Percentiles rank a stretch among this genome's conserved stretches.
phyloP scores from a whole-genome alignment of 31 red algal genomes.

The Asparagopsis taxiformis region DNA sequence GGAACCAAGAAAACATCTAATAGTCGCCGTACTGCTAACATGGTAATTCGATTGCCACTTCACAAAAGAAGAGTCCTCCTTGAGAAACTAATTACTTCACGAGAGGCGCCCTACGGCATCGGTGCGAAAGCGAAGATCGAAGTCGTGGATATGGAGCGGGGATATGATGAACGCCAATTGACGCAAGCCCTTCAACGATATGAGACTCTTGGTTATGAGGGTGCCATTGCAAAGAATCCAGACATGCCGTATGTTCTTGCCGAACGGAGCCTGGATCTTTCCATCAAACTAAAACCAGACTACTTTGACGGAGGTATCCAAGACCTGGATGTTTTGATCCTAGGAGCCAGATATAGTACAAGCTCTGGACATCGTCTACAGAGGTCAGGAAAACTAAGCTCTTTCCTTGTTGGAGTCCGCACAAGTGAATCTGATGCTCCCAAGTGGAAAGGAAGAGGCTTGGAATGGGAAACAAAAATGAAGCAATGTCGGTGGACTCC shows the following conservation, averaged over 20 bases:
- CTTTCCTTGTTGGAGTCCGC: conserved; percentile 79
- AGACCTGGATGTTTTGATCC: conserved; percentile 83
- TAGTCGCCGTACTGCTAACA: conserved; percentile 42
- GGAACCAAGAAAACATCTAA: not conserved
- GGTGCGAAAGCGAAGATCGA: conserved; percentile 41
- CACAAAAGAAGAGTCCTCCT: conserved; percentile 42
- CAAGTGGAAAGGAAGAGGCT: conserved; percentile 3
- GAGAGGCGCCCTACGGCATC: conserved; percentile 9
- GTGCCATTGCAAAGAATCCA: conserved; percentile 76
- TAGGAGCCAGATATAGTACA: conserved; percentile 70
- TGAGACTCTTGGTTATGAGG: conserved; percentile 83
- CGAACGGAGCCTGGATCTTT: conserved; percentile 48
- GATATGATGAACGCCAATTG: conserved; percentile 43
- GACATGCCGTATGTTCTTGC: conserved; percentile 61
- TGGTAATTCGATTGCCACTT: conserved; percentile 58
- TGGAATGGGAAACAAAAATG: conserved; percentile 16
- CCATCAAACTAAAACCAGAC: conserved; percentile 93
- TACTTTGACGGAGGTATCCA: conserved; percentile 82
- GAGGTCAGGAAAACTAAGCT: conserved; percentile 55
- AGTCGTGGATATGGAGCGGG: conserved; percentile 55
- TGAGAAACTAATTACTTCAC: conserved; percentile 35
- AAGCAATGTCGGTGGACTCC: conserved; percentile 52
- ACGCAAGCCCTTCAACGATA: conserved; percentile 60
- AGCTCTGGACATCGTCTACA: conserved; percentile 60
- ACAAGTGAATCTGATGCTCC: conserved; percentile 9